Percentiles rank a stretch among this genome's conserved stretches.
These are phyloP conservation scores for Pseudogymnoascus sp. DNA, from an alignment of 2,329 filamentous ascomycete species.

Conservation along the genomic window DNA sequence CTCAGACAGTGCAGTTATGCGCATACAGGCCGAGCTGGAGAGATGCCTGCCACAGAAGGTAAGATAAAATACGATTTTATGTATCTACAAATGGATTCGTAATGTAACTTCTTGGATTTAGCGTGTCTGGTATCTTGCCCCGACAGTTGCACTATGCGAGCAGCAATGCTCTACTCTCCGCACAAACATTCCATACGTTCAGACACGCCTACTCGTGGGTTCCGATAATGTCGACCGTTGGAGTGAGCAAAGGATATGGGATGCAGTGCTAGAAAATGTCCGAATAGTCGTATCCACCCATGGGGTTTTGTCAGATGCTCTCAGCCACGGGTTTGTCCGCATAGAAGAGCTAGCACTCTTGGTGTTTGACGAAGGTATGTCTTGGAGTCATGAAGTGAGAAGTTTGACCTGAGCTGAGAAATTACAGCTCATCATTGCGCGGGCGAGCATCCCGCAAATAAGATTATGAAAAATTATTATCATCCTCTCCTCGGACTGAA, in stretches of 20 bases:
- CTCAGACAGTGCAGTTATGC: slow-evolving; percentile 51
- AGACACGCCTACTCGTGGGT: slow-evolving; percentile 45
- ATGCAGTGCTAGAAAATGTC: slow-evolving; percentile 45
- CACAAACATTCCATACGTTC: slow-evolving; percentile 46
- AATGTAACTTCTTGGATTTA: slow-evolving; percentile 11
- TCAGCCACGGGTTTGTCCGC: slow-evolving; percentile 52
- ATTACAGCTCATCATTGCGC: slow-evolving; percentile 27
- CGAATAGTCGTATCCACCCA: slow-evolving; percentile 55
- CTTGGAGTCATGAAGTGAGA: not conserved
- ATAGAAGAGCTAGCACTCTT: slow-evolving; percentile 46
- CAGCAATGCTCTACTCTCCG: slow-evolving; percentile 57
- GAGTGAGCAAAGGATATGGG: slow-evolving; percentile 52
- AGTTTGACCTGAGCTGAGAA: not conserved
- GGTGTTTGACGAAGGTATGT: slow-evolving; percentile 57
- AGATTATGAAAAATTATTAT: slow-evolving; percentile 26
- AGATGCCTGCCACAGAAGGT: slow-evolving; percentile 46
- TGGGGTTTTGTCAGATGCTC: slow-evolving; percentile 49
- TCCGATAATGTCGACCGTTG: slow-evolving; percentile 52
- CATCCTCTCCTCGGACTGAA: slow-evolving; percentile 17
- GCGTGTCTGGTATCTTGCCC: slow-evolving; percentile 66
- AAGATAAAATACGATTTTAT: slow-evolving; percentile 12
- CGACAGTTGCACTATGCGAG: slow-evolving; percentile 56
- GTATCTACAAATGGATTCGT: not conserved
- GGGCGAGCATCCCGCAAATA: slow-evolving; percentile 22
- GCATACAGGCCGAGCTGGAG: slow-evolving; percentile 58